A percentile compares a stretch with the other conserved stretches of the same genome.
These are phyloP conservation scores for Endotrypanum monterogeii DNA, from an alignment of 208 protist species.

Conservation along the genomic window DNA sequence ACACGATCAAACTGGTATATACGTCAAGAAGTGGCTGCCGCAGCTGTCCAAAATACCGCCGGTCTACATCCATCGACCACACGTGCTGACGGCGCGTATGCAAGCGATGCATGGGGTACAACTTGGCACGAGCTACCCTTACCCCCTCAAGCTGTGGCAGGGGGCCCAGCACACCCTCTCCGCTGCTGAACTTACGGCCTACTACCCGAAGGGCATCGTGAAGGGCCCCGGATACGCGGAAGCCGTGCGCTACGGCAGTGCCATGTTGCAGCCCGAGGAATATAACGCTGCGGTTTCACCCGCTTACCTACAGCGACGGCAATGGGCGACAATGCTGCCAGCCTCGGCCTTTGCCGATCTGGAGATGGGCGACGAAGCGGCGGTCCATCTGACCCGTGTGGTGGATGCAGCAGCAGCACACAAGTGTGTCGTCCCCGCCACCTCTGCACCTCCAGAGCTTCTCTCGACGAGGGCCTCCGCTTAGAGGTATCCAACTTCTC, in stretches of 20 bases:
- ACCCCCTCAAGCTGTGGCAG: slow-evolving; percentile 90
- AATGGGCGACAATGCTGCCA: slow-evolving; percentile 46
- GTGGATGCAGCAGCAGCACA: neutral
- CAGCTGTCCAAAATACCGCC: slow-evolving; percentile 83
- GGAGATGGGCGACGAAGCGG: slow-evolving; percentile 14
- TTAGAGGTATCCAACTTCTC: neutral
- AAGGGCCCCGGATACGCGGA: slow-evolving; percentile 69
- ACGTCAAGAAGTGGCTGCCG: slow-evolving; percentile 91
- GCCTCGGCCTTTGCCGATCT: slow-evolving; percentile 31
- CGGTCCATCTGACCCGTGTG: neutral
- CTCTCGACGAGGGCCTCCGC: neutral
- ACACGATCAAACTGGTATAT: slow-evolving; percentile 91
- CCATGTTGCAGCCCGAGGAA: slow-evolving; percentile 68
- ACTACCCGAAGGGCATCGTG: slow-evolving; percentile 46
- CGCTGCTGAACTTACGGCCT: slow-evolving; percentile 54
- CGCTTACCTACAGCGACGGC: slow-evolving; percentile 24
- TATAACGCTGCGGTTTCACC: slow-evolving; percentile 39
- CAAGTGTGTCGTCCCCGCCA: neutral
- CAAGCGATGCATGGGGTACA: slow-evolving; percentile 84
- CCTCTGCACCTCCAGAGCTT: neutral
- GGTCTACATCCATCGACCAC: slow-evolving; percentile 89
- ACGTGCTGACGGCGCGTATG: slow-evolving; percentile 86
- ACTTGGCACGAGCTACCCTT: slow-evolving; percentile 86
- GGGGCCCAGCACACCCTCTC: slow-evolving; percentile 66
- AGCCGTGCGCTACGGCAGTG: slow-evolving; percentile 66